Evolutionary conservation across 441 rosid genomes (phyloP).

Genomic region (Corymbia citriodora): DNA sequence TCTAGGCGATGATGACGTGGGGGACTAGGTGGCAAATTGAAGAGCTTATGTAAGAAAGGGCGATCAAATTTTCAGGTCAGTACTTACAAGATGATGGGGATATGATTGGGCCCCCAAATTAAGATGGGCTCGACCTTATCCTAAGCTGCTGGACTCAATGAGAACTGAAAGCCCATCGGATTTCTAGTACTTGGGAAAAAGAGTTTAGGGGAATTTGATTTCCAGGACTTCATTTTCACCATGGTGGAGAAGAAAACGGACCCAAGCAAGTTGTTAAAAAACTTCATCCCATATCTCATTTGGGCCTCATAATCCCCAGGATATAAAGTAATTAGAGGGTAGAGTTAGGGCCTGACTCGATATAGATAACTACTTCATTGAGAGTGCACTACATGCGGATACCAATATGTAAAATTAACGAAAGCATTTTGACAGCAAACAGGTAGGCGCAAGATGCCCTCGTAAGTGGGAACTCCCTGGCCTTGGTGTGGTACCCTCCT

Average conservation of each 20-base stretch:
- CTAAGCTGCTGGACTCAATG: not conserved
- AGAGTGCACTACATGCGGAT: accelerated
- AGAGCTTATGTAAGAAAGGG: not conserved
- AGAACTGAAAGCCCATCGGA: not conserved
- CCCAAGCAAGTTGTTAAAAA: not conserved
- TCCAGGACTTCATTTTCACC: not conserved
- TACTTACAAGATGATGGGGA: not conserved
- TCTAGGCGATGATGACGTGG: not conserved
- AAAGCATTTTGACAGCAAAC: accelerated
- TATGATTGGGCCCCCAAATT: not conserved
- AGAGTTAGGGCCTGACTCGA: accelerated
- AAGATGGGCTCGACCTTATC: not conserved
- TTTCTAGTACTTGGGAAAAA: not conserved
- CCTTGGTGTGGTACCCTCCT: not conserved
- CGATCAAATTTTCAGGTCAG: not conserved
- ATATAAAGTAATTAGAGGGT: not conserved
- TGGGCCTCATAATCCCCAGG: accelerated
- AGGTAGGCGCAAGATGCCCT: accelerated
- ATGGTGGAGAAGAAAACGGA: not conserved
- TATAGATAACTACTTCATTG: accelerated
- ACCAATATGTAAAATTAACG: no score
- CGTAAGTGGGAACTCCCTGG: accelerated
- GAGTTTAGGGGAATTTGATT: not conserved
- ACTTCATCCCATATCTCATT: not conserved
- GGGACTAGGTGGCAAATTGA: not conserved